A percentile compares a stretch with the other conserved stretches of the same genome.
Conservation (phyloP, 768 basidiomycete genomes). For the Rhodotorula diobovata region DNA sequence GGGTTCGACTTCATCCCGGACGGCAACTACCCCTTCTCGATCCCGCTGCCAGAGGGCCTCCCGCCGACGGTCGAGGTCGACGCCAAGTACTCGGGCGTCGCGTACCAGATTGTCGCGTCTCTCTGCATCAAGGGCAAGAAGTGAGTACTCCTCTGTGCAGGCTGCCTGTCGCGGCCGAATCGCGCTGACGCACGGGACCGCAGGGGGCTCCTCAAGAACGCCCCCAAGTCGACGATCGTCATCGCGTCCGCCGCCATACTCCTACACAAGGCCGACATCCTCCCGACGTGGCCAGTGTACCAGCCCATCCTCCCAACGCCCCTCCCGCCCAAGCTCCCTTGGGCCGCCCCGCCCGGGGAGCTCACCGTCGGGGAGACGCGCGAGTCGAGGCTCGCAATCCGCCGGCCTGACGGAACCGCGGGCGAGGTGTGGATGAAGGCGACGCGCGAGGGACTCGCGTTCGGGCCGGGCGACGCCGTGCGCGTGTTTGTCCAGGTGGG, state of each 20-base stretch:
- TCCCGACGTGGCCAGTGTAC: conserved; percentile 22
- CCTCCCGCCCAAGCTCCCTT: conserved; percentile 18
- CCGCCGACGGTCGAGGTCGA: conserved; percentile 80
- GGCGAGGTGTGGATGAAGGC: conserved; percentile 24
- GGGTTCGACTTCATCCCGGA: conserved; percentile 33
- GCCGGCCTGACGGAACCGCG: not conserved
- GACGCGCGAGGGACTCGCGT: conserved; percentile 11
- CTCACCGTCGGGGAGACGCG: conserved; percentile 20
- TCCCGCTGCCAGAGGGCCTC: conserved; percentile 86
- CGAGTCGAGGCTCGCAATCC: conserved; percentile 3
- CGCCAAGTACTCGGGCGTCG: conserved; percentile 67
- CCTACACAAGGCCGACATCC: conserved; percentile 34
- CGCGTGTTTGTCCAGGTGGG: conserved; percentile 19
- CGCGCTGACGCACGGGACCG: no score
- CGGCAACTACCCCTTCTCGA: conserved; percentile 80
- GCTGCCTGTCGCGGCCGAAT: not conserved
- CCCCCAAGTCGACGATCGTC: conserved; percentile 10
- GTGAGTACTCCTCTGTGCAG: conserved; percentile 50
- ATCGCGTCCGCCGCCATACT: conserved; percentile 16
- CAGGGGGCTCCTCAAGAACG: conserved; percentile 20
- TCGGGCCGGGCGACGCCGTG: conserved; percentile 26
- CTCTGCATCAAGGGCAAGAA: conserved; percentile 81
- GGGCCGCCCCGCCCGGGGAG: conserved; percentile 1
- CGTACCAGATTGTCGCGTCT: conserved; percentile 83
- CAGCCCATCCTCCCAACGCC: conserved; percentile 18